Percentiles rank a stretch among this genome's conserved stretches.
Conservation (phyloP, 495 filamentous ascomycete genomes). For the Chaetomium fimeti region DNA sequence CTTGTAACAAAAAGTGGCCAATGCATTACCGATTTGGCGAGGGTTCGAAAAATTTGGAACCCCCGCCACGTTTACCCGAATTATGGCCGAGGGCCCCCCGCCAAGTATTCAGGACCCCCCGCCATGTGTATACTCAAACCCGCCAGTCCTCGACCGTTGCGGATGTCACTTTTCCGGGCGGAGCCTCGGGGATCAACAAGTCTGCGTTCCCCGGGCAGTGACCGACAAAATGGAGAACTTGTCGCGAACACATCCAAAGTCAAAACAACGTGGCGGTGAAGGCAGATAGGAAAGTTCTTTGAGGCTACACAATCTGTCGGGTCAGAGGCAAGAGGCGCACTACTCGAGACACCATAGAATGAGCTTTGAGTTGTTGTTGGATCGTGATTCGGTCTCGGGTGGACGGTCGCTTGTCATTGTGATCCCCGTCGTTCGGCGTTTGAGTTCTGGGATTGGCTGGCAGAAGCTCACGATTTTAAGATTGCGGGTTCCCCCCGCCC, state of each 20-base stretch:
- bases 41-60: too few relatives aligned
- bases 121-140: too few relatives aligned
- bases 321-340: background rate
- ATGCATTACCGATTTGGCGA: too few relatives aligned
- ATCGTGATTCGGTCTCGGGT: slow-evolving; percentile 5
- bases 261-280: background rate
- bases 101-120: too few relatives aligned
- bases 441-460: background rate
- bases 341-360: slow-evolving; percentile 9
- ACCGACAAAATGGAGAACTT: background rate
- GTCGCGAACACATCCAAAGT: background rate
- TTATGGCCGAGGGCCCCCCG: too few relatives aligned
- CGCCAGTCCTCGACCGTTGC: background rate
- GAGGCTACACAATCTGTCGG: background rate
- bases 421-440: background rate
- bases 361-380: background rate
- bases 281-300: background rate
- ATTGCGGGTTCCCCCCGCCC: slow-evolving; percentile 8
- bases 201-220: background rate
- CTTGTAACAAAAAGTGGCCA: too few relatives aligned
- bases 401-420: slow-evolving; percentile 8
- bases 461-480: background rate
- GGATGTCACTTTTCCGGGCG: background rate
- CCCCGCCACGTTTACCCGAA: too few relatives aligned
- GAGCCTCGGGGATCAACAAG: background rate